phyloP scores from a whole-genome alignment of 768 basidiomycete genomes.

The Coprinellus micaceus region DNA sequence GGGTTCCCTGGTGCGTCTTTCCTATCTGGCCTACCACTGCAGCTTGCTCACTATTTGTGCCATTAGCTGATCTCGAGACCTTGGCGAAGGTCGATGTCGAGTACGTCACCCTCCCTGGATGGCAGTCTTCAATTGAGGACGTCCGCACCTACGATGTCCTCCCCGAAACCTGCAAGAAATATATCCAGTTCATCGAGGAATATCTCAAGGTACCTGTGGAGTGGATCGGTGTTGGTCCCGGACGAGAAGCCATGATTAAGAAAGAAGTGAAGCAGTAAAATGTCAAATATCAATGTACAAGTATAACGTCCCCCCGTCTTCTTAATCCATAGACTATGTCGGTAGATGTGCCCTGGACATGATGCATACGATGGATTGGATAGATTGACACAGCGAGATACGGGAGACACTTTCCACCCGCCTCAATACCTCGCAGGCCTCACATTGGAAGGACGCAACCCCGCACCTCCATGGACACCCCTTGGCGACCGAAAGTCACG shows the following conservation, averaged over 20 bases:
- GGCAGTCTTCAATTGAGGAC: conserved; percentile 74
- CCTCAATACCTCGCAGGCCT: too few species aligned
- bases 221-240: conserved; percentile 95
- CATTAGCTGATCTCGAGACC: conserved; percentile 76
- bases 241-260: conserved; percentile 68
- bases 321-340: too few species aligned
- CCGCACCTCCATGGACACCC: not conserved
- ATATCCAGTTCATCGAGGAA: conserved; percentile 83
- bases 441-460: not conserved
- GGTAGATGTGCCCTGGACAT: too few species aligned
- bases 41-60: not conserved
- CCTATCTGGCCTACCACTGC: not conserved
- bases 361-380: too few species aligned
- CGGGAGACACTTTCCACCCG: too few species aligned
- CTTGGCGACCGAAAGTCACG: not conserved
- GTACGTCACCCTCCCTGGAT: conserved; percentile 89
- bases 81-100: conserved; percentile 77
- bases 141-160: conserved; percentile 65
- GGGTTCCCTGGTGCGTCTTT: conserved; percentile 79
- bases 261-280: conserved; percentile 15
- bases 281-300: too few species aligned
- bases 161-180: conserved; percentile 81
- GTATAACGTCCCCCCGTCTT: too few species aligned
- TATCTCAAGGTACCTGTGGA: conserved; percentile 69
- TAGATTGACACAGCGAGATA: too few species aligned